These are phyloP conservation scores for Microbotryum scabiosae DNA, from an alignment of 1,284 basidiomycete species.

Conservation along the genomic window DNA sequence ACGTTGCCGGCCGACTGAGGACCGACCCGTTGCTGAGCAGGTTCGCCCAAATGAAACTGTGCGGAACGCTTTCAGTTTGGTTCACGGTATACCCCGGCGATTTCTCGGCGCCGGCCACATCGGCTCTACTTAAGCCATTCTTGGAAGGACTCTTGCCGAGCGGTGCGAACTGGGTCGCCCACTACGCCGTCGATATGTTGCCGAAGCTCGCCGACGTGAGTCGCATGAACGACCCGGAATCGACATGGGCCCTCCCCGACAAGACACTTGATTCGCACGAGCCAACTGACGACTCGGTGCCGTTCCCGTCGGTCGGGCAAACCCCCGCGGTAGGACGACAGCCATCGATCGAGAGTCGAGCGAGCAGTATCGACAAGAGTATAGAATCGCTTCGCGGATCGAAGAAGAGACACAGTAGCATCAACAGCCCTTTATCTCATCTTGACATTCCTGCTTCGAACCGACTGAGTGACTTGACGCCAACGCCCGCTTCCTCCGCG, in stretches of 20 bases:
- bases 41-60: constrained; percentile 37
- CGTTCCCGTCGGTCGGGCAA: too few species aligned
- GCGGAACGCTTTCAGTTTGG: constrained; percentile 34
- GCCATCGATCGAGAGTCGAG: too few species aligned
- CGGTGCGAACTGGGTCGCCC: constrained; percentile 33
- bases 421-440: too few species aligned
- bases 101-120: constrained; percentile 23
- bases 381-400: too few species aligned
- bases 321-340: too few species aligned
- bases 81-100: constrained; percentile 36
- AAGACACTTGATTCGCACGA: not conserved
- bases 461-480: too few species aligned
- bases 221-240: constrained; percentile 28
- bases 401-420: too few species aligned
- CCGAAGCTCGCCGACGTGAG: constrained; percentile 25
- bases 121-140: constrained; percentile 22
- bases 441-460: too few species aligned
- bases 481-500: too few species aligned
- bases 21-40: constrained; percentile 33
- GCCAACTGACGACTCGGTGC: not conserved
- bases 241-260: constrained; percentile 35
- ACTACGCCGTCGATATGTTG: constrained; percentile 35
- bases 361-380: too few species aligned
- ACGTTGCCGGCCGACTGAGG: constrained; percentile 24
- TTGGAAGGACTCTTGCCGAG: constrained; percentile 23